A percentile compares a stretch with the other conserved stretches of the same genome.
phyloP scores from a whole-genome alignment of 2,329 filamentous ascomycete genomes.

The Periconia sp. region DNA sequence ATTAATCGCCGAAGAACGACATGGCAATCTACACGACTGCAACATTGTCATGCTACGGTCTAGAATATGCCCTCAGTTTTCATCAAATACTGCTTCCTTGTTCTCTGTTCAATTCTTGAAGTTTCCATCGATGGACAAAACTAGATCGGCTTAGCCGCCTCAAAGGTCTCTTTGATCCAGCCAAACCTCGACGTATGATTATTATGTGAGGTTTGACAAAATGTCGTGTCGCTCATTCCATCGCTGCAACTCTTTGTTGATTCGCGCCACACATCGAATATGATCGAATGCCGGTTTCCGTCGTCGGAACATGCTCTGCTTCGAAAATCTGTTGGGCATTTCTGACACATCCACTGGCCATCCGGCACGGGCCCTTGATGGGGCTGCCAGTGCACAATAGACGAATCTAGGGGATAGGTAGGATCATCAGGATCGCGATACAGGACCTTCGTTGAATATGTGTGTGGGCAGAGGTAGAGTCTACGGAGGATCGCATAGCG shows the following conservation, averaged over 20 bases:
- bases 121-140: too few species aligned
- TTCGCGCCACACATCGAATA: constrained; percentile 6
- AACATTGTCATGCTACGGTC: constrained; percentile 1
- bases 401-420: constrained; percentile 7
- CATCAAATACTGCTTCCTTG: background rate
- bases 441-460: constrained; percentile 6
- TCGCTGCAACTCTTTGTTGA: background rate
- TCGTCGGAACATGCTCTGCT: background rate
- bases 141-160: background rate
- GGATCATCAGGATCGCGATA: constrained; percentile 4
- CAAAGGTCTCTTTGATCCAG: background rate
- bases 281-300: background rate
- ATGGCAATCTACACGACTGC: too few species aligned
- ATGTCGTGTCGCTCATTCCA: constrained; percentile 1
- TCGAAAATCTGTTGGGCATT: constrained; percentile 4
- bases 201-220: background rate
- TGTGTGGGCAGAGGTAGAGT: constrained; percentile 12
- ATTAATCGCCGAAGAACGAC: too few species aligned
- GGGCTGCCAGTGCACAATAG: constrained; percentile 4
- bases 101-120: too few species aligned
- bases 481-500: constrained; percentile 9
- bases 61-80: too few species aligned
- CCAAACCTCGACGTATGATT: background rate
- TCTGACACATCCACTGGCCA: background rate
- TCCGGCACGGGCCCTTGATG: constrained; percentile 2